phyloP scores from a whole-genome alignment of 2,329 filamentous ascomycete species.

The Bipolaris bicolor region DNA sequence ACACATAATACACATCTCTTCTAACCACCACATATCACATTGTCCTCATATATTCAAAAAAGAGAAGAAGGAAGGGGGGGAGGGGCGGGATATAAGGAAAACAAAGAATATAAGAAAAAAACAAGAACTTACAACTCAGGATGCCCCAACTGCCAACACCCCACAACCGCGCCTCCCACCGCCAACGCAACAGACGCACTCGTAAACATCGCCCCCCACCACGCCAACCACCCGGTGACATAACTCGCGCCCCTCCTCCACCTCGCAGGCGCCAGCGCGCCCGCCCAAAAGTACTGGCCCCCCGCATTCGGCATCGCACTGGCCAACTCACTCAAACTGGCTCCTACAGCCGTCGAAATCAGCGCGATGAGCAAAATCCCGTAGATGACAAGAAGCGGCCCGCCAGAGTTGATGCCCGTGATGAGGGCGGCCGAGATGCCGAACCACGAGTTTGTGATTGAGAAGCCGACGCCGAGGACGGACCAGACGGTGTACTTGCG shows the following conservation, averaged over 20 bases:
- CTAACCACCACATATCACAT: too few species aligned
- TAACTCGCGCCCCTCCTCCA: conserved; percentile 56
- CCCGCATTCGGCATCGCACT: conserved; percentile 59
- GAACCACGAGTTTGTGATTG: conserved; percentile 60
- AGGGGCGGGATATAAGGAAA: too few species aligned
- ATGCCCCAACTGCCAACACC: conserved; percentile 60
- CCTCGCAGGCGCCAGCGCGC: conserved; percentile 54
- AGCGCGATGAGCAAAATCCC: conserved; percentile 56
- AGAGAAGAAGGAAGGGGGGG: too few species aligned
- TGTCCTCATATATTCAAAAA: too few species aligned
- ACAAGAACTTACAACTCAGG: conserved; percentile 56
- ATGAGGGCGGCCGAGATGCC: conserved; percentile 57
- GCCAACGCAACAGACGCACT: conserved; percentile 59
- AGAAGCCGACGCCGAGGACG: conserved; percentile 59
- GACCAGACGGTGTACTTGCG: conserved; percentile 59
- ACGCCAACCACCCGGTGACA: conserved; percentile 59
- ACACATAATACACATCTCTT: too few species aligned
- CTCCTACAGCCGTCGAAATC: conserved; percentile 55
- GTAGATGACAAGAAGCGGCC: conserved; percentile 57
- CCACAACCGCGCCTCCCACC: conserved; percentile 56
- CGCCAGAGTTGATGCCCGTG: conserved; percentile 59
- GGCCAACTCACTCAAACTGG: conserved; percentile 56
- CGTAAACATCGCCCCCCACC: conserved; percentile 62
- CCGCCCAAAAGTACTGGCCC: conserved; percentile 61
- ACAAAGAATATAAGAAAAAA: neutral